Base-by-base conservation (phyloP, 441 rosid genomes). In the California macrophylla region DNA sequence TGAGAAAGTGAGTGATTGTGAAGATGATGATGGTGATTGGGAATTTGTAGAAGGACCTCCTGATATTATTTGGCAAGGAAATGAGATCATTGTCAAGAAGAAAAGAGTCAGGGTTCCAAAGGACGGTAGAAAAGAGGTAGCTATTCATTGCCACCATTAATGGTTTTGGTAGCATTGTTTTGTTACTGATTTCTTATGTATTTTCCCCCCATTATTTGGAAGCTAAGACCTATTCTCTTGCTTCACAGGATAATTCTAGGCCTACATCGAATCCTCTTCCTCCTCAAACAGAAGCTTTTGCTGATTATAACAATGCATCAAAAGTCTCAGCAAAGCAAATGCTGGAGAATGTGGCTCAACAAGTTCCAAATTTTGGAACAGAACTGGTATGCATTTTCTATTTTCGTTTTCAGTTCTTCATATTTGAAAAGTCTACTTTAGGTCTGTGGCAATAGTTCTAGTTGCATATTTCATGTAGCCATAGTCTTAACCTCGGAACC, bases 211-310 rank as follows among this genome's bases (percentile, higher is more conserved):
- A 38, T 67, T 28, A 21, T 45, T 67, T 10, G 32, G 69, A 56
- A 69, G 56, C 8, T 32, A 9, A 16, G 40, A 65, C 28, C 64
- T 8, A 25, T 15, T 54, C 20, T 24, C 72, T 80, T 71, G 29
- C 70, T 73, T 73, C 66, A 42, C 80, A 91, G 98, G 85, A 80
- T 79, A 79, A 66, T 66, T 88, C 86, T 69, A 86, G 90, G 80
- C 96, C 97, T 12, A 89, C 87, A 4, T 91, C 98, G 3, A 93
- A 93, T 82, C 97, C 96, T 78, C 85, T 93, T 73, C 97, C 93
- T 69, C 98, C 96, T 1, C 85, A 82, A 76, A 79, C 89, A 0
- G 88, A 85, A 80, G 92, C 81, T 67, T 84, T 72, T 77, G 24
- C 82, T 20, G 84, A 78, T 40, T 70, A 74, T 85, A 84, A 84